Percentiles rank a stretch among this genome's conserved stretches.
Evolutionary conservation across 1,139 yeast genomes (phyloP).

Genomic region (Scheffersomyces segobiensis): DNA sequence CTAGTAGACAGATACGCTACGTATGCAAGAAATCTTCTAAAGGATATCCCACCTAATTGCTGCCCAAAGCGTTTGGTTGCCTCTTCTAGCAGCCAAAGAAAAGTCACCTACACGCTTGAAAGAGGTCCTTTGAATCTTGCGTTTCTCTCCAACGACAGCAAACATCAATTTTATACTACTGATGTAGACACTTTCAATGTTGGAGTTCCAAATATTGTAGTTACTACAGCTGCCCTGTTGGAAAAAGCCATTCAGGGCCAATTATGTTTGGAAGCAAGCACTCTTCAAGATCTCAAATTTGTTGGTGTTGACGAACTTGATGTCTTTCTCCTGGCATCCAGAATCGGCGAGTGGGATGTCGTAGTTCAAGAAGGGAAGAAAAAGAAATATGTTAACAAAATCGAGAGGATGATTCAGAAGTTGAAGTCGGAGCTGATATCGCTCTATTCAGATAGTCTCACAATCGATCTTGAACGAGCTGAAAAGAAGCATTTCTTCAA

Average conservation of each 20-base stretch:
- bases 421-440: constrained; percentile 16
- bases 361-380: constrained; percentile 9
- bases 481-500: not conserved
- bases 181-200: not conserved
- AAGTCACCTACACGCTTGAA: not conserved
- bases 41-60: constrained; percentile 22
- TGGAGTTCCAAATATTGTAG: constrained; percentile 22
- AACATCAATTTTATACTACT: not conserved
- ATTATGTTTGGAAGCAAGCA: not conserved
- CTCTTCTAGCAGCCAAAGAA: constrained; percentile 1
- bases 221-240: constrained; percentile 20
- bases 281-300: constrained; percentile 14
- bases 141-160: constrained; percentile 7
- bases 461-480: not conserved
- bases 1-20: constrained; percentile 20
- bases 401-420: constrained; percentile 12
- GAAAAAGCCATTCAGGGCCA: constrained; percentile 2
- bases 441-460: constrained; percentile 5
- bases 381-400: constrained; percentile 10
- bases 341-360: constrained; percentile 8
- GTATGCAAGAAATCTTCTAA: constrained; percentile 12
- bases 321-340: constrained; percentile 14
- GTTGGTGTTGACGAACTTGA: constrained; percentile 28
- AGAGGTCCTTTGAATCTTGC: constrained; percentile 24
- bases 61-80: constrained; percentile 22